Evolutionary conservation across 2,329 filamentous ascomycete genomes (phyloP), one percentile per base, ranked within the genome.

Genomic region (Dendryphion nanum): DNA sequence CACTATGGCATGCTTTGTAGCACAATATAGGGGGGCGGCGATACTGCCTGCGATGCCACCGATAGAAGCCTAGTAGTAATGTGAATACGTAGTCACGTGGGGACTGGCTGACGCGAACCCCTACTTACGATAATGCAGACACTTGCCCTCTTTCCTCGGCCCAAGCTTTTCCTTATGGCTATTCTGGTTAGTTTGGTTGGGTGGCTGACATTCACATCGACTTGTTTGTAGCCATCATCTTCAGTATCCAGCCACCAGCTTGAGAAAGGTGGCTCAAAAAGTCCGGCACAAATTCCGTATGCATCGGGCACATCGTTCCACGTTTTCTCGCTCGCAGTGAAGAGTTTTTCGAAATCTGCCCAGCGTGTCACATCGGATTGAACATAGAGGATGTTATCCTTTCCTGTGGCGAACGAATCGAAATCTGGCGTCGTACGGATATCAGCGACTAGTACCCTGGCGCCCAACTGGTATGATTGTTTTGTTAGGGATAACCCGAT

Each of bases 121-220:
- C n/a, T n/a, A n/a, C 56, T 45, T 35, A 58, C 56, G 35, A 61
- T 59, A 20, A 60, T 61, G 35, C 57, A 61, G 19, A 61, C 48
- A 43, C 52, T 55, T 4, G 55, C 46, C 33, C 53, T 48, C 42
- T 61, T 61, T 8, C 53, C 53, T 17, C 41, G 42, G 8, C 37
- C 38, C 20, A 61, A 23, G 33, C 56, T 59, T 41, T 57, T 57
- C 31, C 44, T 47, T 5, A 60, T 52, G 7, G 58, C 58, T 36
- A 61, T 20, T 14, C 58, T 44, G 7, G 58, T 60, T 37, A 61
- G 41, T 18, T 61, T 61, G 24, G 60, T 51, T 2, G 58, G 58
- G 37, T 61, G 58, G 14, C 47, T 51, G 3, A 59, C 55, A 39
- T 61, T 61, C 8, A 61, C 53, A 18, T 53, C 51, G 16, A 60